Percentiles rank a stretch among this genome's conserved stretches.
These are phyloP conservation scores for Strobilomyces confusus DNA, from an alignment of 768 basidiomycete genomes.

Conservation along the genomic window DNA sequence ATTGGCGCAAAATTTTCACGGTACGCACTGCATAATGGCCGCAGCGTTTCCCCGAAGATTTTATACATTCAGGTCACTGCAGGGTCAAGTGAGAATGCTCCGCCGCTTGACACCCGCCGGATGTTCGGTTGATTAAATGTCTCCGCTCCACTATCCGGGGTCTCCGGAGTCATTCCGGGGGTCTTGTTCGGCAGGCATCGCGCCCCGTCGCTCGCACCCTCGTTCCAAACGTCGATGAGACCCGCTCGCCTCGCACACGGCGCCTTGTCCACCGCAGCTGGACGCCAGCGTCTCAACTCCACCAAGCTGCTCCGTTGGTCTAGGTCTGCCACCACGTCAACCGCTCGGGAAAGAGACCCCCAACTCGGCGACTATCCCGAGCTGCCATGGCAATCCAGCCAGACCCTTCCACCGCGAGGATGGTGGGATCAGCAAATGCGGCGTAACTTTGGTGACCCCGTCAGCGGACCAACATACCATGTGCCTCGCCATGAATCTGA, in stretches of 20 bases:
- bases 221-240: constrained; percentile 15
- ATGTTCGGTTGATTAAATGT: constrained; percentile 9
- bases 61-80: constrained; percentile 12
- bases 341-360: constrained; percentile 47
- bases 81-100: constrained; percentile 19
- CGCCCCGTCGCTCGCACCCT: constrained; percentile 1
- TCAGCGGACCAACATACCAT: constrained; percentile 33
- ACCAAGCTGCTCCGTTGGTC: not conserved
- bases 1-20: constrained; percentile 20
- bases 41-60: constrained; percentile 15
- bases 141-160: constrained; percentile 17
- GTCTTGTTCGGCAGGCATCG: constrained; percentile 14
- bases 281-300: not conserved
- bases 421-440: constrained; percentile 78
- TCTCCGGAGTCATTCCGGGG: constrained; percentile 18
- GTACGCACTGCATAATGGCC: constrained; percentile 14
- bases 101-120: constrained; percentile 16
- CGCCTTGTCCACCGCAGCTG: constrained; percentile 4
- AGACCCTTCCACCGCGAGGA: constrained; percentile 57
- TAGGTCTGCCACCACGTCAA: constrained; percentile 16
- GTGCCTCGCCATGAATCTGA: constrained; percentile 9
- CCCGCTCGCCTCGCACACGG: constrained; percentile 16
- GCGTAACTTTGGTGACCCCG: constrained; percentile 78
- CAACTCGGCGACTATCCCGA: constrained; percentile 72
- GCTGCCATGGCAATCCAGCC: constrained; percentile 62